Evolutionary conservation across 441 rosid species (phyloP).

Genomic region (Bocquillonia castaneifolia): DNA sequence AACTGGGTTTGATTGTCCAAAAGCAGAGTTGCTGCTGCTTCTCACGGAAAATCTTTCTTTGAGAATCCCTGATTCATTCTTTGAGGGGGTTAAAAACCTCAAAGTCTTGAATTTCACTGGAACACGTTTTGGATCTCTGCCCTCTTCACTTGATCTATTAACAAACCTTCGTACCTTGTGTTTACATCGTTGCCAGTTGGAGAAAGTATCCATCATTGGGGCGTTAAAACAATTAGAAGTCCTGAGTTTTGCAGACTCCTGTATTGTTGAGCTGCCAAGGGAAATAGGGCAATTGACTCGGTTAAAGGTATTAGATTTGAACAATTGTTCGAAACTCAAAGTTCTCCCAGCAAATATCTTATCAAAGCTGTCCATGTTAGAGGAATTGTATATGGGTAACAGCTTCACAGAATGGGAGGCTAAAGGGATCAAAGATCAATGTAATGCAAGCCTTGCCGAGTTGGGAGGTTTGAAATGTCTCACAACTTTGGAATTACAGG

Average conservation of each 20-base stretch:
- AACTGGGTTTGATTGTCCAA: constrained; percentile 14
- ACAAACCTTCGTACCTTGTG: constrained; percentile 20
- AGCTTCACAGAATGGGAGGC: constrained; percentile 22
- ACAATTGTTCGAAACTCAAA: not conserved
- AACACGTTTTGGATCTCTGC: not conserved
- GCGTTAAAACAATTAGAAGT: constrained; percentile 16
- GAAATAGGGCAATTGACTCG: constrained; percentile 14
- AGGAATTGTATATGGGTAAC: constrained; percentile 16
- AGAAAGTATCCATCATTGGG: constrained; percentile 15
- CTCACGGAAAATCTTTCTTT: not conserved
- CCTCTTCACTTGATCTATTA: constrained; percentile 13
- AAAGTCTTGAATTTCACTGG: constrained; percentile 15
- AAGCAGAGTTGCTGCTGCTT: not conserved
- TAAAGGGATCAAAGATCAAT: not conserved
- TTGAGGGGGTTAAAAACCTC: constrained; percentile 1
- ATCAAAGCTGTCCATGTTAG: constrained; percentile 4
- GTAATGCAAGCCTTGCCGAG: constrained; percentile 13
- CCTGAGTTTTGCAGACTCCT: constrained; percentile 7
- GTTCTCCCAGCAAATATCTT: constrained; percentile 19
- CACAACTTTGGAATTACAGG: not conserved
- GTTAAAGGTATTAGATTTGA: constrained; percentile 22
- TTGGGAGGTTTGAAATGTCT: not conserved
- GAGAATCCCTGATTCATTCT: constrained; percentile 12
- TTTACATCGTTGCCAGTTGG: constrained; percentile 7
- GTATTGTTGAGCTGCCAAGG: constrained; percentile 6